Base-by-base conservation (phyloP, 1,284 basidiomycete species). In the Athelia sp. region DNA sequence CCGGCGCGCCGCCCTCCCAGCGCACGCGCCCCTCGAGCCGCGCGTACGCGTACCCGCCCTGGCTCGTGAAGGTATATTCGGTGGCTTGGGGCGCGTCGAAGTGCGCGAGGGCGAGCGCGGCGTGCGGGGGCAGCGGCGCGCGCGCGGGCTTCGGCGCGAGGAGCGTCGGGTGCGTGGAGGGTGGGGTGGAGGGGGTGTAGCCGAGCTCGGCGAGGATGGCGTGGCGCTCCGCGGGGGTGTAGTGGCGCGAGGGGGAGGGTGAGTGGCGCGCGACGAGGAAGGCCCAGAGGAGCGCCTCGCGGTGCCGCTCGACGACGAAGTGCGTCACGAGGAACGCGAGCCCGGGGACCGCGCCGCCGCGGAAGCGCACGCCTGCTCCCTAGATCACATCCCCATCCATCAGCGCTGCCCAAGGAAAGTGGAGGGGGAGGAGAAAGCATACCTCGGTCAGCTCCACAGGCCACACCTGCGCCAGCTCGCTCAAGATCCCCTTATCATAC, bases 231-330 rank as follows among this genome's bases (percentile, higher is more conserved):
- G 46, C 45, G 31, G 51, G 36, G 4, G 54, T 52, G 23, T 56
- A 35, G 19, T 42, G 22, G 3, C 56, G 54, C 31, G 54, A 51
- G 4, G 48, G 46, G 38, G 56, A 43, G 4, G 49, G 45, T 31
- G 56, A 54, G 15, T 35, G 48, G 15, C 54, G 52, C n/a, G 54
- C 42, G 49, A 58, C 50, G 24, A 58, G 47, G 31, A 56, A 58
- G 1, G 56, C 54, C 32, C 55, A 54, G 1, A 58, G 47, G 24
- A 58, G 35, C 22, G 43, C 35, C 40, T 58, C 56, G 26, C 56
- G 56, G 48, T 58, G 56, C 18, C 54, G 53, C 45, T 58, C 56
- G 22, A 58, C 53, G n/a, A 49, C 53, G 46, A 56, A 58, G 52
- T 53, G 54, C 19, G 52, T 56, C n/a, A 49, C 40, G 14, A 58